These are phyloP conservation scores for Rhizophagus clarus DNA, from an alignment of 192 early-diverging fungal genomes.

Conservation along the genomic window DNA sequence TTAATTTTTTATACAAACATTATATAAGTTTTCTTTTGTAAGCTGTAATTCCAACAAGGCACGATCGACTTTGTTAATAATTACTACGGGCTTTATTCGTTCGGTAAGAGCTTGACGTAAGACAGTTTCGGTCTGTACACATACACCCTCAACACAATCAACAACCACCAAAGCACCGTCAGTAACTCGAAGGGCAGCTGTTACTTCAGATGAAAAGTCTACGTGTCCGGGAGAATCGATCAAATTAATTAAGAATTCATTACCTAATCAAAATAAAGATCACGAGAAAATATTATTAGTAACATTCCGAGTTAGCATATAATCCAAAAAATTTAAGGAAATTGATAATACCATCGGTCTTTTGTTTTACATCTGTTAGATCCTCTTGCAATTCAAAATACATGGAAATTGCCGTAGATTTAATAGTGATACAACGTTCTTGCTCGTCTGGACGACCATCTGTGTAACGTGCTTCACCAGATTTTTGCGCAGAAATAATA, in stretches of 20 bases:
- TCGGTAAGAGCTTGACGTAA: conserved; percentile 97
- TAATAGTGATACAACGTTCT: conserved; percentile 99
- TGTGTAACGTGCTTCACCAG: conserved; percentile 95
- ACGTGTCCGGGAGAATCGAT: conserved; percentile 99
- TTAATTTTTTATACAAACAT: conserved; percentile 37
- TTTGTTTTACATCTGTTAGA: conserved; percentile 84
- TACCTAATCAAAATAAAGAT: conserved; percentile 48
- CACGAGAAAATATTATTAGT: neutral
- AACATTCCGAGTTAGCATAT: neutral
- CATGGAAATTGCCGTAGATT: conserved; percentile 99
- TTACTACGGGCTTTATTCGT: conserved; percentile 95
- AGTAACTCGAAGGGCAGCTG: conserved; percentile 97
- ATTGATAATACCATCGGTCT: conserved; percentile 68
- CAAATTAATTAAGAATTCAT: conserved; percentile 98
- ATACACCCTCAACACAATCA: conserved; percentile 97
- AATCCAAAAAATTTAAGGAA: conserved; percentile 11
- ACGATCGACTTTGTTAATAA: conserved; percentile 99
- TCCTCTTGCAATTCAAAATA: conserved; percentile 90
- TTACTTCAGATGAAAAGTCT: conserved; percentile 99
- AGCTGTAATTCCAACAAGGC: conserved; percentile 95
- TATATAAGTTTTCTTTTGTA: conserved; percentile 94
- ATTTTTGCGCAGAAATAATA: conserved; percentile 95
- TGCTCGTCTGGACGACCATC: conserved; percentile 97
- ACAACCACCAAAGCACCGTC: conserved; percentile 99
- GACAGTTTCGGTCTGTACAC: conserved; percentile 99